These are phyloP conservation scores for Phytomonas sp. DNA, from an alignment of 208 protist species.

Conservation along the genomic window DNA sequence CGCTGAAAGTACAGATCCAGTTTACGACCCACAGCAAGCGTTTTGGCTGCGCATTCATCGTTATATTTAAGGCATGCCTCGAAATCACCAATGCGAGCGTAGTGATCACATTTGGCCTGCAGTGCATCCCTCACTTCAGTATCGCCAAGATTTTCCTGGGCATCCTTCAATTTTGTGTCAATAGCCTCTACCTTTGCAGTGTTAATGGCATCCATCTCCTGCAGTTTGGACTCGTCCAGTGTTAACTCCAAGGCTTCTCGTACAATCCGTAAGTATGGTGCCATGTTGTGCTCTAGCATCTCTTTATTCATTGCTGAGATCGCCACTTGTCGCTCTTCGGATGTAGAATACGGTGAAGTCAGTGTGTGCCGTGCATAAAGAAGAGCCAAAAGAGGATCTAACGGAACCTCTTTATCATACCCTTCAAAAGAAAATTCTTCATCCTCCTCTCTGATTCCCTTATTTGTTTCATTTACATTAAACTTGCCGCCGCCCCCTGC, in stretches of 20 bases:
- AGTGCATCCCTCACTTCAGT: slow-evolving; percentile 94
- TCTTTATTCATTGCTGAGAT: slow-evolving; percentile 61
- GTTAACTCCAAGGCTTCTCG: slow-evolving; percentile 61
- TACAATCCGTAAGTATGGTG: slow-evolving; percentile 80
- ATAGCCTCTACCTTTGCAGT: slow-evolving; percentile 68
- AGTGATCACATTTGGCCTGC: slow-evolving; percentile 90
- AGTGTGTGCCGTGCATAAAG: slow-evolving; percentile 74
- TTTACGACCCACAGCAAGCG: slow-evolving; percentile 88
- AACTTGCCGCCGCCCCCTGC: slow-evolving; percentile 8
- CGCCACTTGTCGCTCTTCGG: slow-evolving; percentile 60
- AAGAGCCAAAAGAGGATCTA: slow-evolving; percentile 78
- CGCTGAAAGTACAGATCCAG: slow-evolving; percentile 95
- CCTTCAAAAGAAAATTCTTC: slow-evolving; percentile 15
- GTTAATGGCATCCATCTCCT: slow-evolving; percentile 75
- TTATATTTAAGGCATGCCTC: slow-evolving; percentile 87
- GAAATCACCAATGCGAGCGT: slow-evolving; percentile 94
- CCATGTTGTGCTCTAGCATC: slow-evolving; percentile 80
- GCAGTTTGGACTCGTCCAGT: slow-evolving; percentile 49
- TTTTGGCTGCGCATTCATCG: slow-evolving; percentile 91
- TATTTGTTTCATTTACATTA: slow-evolving; percentile 15
- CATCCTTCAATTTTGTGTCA: slow-evolving; percentile 88
- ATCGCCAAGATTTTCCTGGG: slow-evolving; percentile 95
- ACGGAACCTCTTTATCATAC: slow-evolving; percentile 38
- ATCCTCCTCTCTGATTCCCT: slow-evolving; percentile 27
- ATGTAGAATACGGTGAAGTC: slow-evolving; percentile 67